These are phyloP conservation scores for Cladosporium austrohemisphaericum DNA, from an alignment of 2,329 filamentous ascomycete genomes.

Conservation along the genomic window DNA sequence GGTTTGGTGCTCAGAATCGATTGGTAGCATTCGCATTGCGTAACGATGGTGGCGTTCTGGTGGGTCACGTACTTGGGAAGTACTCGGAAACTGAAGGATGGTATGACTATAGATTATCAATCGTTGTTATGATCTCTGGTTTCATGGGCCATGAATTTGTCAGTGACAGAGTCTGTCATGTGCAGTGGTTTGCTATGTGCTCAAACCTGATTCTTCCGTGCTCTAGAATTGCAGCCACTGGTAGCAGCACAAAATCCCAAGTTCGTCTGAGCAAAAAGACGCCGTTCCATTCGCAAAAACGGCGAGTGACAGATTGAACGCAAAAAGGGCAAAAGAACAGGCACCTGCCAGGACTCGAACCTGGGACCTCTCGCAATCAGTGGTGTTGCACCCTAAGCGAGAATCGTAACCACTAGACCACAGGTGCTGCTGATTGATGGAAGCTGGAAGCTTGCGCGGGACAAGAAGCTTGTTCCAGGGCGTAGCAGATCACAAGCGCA, in stretches of 20 bases:
- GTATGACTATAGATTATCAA: not conserved
- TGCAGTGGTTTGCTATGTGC: too few species aligned
- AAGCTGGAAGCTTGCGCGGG: too few species aligned
- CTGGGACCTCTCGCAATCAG: conserved; percentile 14
- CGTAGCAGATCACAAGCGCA: too few species aligned
- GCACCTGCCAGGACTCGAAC: conserved; percentile 10
- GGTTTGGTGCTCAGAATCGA: not conserved
- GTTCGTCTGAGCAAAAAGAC: not conserved
- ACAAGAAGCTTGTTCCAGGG: too few species aligned
- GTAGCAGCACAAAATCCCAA: not conserved
- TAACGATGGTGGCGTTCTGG: not conserved
- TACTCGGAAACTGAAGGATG: not conserved
- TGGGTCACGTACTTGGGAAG: not conserved
- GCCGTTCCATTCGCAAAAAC: not conserved
- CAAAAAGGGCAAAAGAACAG: not conserved
- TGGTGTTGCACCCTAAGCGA: conserved; percentile 11
- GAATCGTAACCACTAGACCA: conserved; percentile 16
- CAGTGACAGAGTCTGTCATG: too few species aligned
- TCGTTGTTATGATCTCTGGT: not conserved
- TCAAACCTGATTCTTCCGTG: too few species aligned
- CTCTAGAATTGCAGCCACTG: too few species aligned
- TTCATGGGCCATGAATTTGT: not conserved
- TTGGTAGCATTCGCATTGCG: not conserved
- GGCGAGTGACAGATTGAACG: not conserved
- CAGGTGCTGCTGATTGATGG: too few species aligned